Evolutionary conservation across 2,329 filamentous ascomycete species (phyloP), one percentile per base, ranked within the genome.

Genomic region (Neofusicoccum cordaticola): DNA sequence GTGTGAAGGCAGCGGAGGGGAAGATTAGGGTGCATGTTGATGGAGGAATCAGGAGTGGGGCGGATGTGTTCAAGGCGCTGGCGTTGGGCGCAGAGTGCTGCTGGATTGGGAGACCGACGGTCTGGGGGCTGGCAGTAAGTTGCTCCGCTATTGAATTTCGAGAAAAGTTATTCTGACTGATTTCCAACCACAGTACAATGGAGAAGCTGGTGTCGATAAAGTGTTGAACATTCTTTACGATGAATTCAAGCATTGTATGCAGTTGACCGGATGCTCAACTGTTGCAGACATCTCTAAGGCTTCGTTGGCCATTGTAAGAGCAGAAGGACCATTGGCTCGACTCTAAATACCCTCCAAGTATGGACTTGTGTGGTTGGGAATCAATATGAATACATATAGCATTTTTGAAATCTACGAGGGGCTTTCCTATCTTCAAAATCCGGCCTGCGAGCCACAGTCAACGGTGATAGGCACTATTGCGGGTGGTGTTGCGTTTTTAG

Each of bases 31-130:
- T 90, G 0, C 85, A 84, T 57, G 78, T 90, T 11, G 87, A 90
- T 67, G 86, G 87, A 0, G 88, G 88, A 0, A 82, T 90, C 27
- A 80, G 82, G n/a, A 77, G 86, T 17, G 88, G 88, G 0, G 85
- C 85, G 0, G 88, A 90, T 69, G 83, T 90, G 2, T 81, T 90
- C 69, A 90, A 90, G 72, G 86, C 86, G 0, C 70, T 90, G 12
- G 88, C 86, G 61, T 75, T 90, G 0, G 88, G 88, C 0, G 87
- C 86, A 0, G 86, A 78, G 57, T 86, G 84, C 0, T 87, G 77
- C 0, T 86, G 86, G 0, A 74, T 90, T 4, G 88, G 87, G 0
- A 78, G 88, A 31, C 84, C 84, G 0, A 84, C 87, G 63, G 68
- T 89, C 45, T 88, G 62, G 42, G 50, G 53, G 2, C 60, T 66